Percentiles rank a stretch among this genome's conserved stretches.
Conservation (phyloP, 768 basidiomycete species). For the Candolleomyces eurysporus region DNA sequence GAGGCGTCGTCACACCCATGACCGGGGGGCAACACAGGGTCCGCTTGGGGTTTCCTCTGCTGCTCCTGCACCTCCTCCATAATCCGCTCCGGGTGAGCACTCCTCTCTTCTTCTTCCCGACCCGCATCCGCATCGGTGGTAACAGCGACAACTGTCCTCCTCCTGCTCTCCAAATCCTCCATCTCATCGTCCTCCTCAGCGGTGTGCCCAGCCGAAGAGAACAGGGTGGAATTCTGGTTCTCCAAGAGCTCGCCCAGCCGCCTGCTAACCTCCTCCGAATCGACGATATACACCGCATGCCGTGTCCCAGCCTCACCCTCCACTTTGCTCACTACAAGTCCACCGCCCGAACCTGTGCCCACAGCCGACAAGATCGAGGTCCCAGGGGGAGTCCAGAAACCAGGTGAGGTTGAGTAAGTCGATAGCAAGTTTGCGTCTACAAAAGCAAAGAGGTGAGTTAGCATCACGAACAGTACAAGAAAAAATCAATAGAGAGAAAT, state of each 20-base stretch:
- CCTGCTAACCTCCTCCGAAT: slow-evolving; percentile 6
- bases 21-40: not conserved
- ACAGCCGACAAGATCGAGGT: not conserved
- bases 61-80: not conserved
- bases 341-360: not conserved
- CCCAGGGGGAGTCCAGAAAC: not conserved
- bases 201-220: not conserved
- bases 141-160: slow-evolving; percentile 3
- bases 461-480: no score
- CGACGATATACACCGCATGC: slow-evolving; percentile 9
- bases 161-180: not conserved
- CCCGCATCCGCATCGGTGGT: not conserved
- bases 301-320: not conserved
- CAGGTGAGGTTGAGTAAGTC: no score
- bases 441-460: no score
- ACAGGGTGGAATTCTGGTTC: not conserved
- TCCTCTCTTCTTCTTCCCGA: not conserved
- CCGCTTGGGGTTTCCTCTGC: not conserved
- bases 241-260: slow-evolving; percentile 4
- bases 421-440: no score
- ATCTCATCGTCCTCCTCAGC: not conserved
- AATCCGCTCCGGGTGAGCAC: not conserved
- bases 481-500: not conserved
- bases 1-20: not conserved
- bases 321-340: not conserved